Base-by-base conservation (phyloP, 108 stramenopile species). In the Nitzschia sp. region DNA sequence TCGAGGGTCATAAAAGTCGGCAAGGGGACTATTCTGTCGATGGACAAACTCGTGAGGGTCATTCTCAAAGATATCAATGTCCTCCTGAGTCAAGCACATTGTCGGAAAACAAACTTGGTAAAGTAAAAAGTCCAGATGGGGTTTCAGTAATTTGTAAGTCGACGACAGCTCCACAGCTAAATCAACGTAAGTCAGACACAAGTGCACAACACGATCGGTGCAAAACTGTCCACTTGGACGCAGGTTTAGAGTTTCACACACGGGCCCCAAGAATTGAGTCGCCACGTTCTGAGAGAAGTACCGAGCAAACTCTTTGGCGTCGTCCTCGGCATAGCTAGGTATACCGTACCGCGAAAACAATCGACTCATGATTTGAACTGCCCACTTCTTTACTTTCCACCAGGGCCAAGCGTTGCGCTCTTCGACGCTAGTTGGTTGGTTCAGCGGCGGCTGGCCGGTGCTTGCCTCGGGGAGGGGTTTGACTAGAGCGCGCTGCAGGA, bases 361-460 rank as follows among this genome's bases (percentile, higher is more conserved):
- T 1, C 97, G 82, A 33, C 88, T 86, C 89, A 95, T 94, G 54
- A 98, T 96, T 71, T 95, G 97, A 5, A 87, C 90, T 5, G 95
- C 79, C 97, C 97, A 98, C 82, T 99, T 99, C 78, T 99, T 99
- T 2, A 93, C 90, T 75, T 99, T 99, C 98, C 98, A 99, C 95
- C 96, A 96, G 0, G 96, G 96, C 96, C 94, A 98, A 17, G 82
- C 79, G 68, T 95, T 92, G 29, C 97, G 76, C 54, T 96, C 97
- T 59, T 94, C 96, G 29, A 86, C 73, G n/a, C 79, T 53, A 23
- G 71, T 78, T 1, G 98, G 97, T 75, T 97, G 96, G 24, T 63
- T 60, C 18, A 46, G 68, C 5, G 91, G 85, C 67, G 80, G 81
- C 24, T 81, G 72, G 11, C 86, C 86, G 1, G 82, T 86, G 59